Evolutionary conservation across 768 basidiomycete genomes (phyloP), one percentile per base, ranked within the genome.

Genomic region (Phaeotremella skinneri): DNA sequence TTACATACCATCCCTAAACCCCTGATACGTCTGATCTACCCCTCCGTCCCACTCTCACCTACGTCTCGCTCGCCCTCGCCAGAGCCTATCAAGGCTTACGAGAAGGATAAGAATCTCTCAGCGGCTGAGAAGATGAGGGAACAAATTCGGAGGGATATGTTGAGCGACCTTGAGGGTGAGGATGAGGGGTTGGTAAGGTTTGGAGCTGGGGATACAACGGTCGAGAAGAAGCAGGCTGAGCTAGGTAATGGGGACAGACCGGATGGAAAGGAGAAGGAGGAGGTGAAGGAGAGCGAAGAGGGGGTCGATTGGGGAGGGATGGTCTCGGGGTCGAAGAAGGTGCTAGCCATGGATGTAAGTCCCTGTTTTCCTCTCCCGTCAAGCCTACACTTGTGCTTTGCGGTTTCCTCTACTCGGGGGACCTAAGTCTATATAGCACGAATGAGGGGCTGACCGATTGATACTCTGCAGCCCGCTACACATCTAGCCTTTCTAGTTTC

Each of bases 271-370:
- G 37, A 41, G 16, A 34, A 39, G 23, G 32, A 53, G 25, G 37
- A 26, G 45, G 16, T 23, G 49, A 49, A 49, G 17, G 37, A 57
- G 29, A 45, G 34, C 4, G 61, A 60, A 26, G 55, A 49, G 23
- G 65, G 58, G 25, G 54, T 76, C 9, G 63, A 69, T 47, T 74
- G 70, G 72, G 49, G 59, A 2, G 61, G 56, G 9, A 52, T 59
- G 37, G 64, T 76, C 1, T 49, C 67, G 3, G 71, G 75, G 20
- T 63, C 67, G 2, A 72, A 75, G 56, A 59, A 67, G 29, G 75
- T 76, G 0, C 55, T 76, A 23, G 32, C 57, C 2, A 75, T 75
- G 75, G 66, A 72, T 49, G 75, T 76, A 55, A 74, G 75, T 69
- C 31, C 26, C 23, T 47, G 13, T 49, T 26, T 39, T 16, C 32